A percentile compares a stretch with the other conserved stretches of the same genome.
Evolutionary conservation across 805 yeast genomes (phyloP).

Genomic region (Kodamaea laetipori): DNA sequence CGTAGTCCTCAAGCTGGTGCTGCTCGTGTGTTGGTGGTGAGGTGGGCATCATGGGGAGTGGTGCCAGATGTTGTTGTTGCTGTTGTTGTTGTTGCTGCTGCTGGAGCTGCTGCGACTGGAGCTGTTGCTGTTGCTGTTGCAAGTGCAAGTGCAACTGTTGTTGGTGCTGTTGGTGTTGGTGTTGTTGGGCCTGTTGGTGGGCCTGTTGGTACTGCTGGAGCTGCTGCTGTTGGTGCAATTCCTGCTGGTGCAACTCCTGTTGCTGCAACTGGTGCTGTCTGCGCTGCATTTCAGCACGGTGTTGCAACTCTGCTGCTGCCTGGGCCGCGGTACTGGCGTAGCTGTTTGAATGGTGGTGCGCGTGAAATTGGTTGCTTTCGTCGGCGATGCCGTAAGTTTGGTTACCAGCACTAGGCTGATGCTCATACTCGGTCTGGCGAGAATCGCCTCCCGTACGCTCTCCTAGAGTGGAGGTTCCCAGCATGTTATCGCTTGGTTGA

Average conservation of each 20-base stretch:
- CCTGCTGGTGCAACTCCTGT: slow-evolving; percentile 21
- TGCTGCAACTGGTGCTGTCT: slow-evolving; percentile 21
- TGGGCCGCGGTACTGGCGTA: slow-evolving; percentile 16
- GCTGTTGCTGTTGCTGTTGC: slow-evolving; percentile 13
- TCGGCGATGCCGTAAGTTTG: slow-evolving; percentile 6
- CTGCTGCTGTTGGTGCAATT: slow-evolving; percentile 16
- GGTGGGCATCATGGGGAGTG: slow-evolving; percentile 19
- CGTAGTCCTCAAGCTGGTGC: slow-evolving; percentile 17
- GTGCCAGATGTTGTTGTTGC: slow-evolving; percentile 12
- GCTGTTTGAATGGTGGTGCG: slow-evolving; percentile 17
- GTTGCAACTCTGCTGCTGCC: slow-evolving; percentile 22
- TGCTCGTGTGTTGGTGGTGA: slow-evolving; percentile 16
- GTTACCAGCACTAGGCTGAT: background rate
- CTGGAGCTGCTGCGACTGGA: slow-evolving; percentile 12
- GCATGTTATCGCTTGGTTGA: slow-evolving; percentile 19
- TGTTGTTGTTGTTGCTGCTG: slow-evolving; percentile 14
- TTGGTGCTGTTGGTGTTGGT: slow-evolving; percentile 18
- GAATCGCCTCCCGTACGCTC: slow-evolving; percentile 21
- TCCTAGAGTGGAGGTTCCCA: slow-evolving; percentile 35
- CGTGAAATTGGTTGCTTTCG: slow-evolving; percentile 16
- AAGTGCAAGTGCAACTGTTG: slow-evolving; percentile 11
- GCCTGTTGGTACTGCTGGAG: slow-evolving; percentile 18
- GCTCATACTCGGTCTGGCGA: slow-evolving; percentile 9
- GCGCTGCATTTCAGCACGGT: slow-evolving; percentile 22
- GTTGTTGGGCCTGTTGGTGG: slow-evolving; percentile 20